phyloP scores from a whole-genome alignment of 148 eudicot species.

The Silene uniflora region DNA sequence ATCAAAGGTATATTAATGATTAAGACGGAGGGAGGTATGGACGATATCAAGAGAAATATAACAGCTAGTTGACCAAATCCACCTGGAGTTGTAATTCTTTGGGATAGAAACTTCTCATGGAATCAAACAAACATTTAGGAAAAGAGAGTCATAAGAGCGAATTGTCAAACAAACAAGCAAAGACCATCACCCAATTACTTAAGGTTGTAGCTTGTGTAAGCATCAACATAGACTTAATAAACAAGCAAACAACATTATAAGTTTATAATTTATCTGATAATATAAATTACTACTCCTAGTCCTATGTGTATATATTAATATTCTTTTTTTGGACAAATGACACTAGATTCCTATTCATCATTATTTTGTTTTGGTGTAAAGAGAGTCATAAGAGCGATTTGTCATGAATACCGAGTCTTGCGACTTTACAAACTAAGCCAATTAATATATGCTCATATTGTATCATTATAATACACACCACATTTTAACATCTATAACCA shows the following conservation, averaged over 20 bases:
- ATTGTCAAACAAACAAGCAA: constrained; percentile 1
- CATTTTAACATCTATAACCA: not conserved
- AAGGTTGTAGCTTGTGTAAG: not conserved
- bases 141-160: too few species aligned
- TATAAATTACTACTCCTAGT: too few species aligned
- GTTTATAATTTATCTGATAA: too few species aligned
- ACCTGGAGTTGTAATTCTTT: not conserved
- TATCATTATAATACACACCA: not conserved
- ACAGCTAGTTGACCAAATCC: too few species aligned
- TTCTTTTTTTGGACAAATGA: not conserved
- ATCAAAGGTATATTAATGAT: too few species aligned
- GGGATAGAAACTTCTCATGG: not conserved
- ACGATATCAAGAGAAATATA: too few species aligned
- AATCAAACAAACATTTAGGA: not conserved
- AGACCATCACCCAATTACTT: not conserved
- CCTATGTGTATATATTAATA: not conserved
- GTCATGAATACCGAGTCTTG: too few species aligned
- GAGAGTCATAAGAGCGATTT: too few species aligned
- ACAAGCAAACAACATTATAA: not conserved
- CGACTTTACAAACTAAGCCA: too few species aligned
- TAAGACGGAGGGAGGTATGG: too few species aligned
- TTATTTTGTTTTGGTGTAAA: too few species aligned
- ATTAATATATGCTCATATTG: too few species aligned
- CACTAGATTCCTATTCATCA: not conserved
- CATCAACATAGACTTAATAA: not conserved